Percentiles rank a stretch among this genome's conserved stretches.
Conservation (phyloP, 352 stramenopile genomes). For the Globisporangium cystogenes region DNA sequence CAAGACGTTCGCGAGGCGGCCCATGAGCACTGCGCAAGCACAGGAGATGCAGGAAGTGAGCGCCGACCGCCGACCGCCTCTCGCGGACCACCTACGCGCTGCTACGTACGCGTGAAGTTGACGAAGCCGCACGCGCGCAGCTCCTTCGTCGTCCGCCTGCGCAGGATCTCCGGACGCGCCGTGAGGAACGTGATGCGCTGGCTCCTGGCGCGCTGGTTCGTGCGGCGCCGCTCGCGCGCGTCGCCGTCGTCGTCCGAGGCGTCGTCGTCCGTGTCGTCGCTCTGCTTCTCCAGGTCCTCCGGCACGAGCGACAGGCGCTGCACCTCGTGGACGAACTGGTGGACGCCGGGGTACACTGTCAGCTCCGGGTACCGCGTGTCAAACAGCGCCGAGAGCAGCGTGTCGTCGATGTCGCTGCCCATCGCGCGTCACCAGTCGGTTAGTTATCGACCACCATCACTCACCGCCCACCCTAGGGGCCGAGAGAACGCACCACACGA, state of each 20-base stretch:
- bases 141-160: slow-evolving; percentile 50
- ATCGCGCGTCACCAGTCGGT: no score
- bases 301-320: slow-evolving; percentile 29
- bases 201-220: slow-evolving; percentile 6
- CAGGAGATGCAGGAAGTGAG: not conserved
- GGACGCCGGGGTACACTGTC: slow-evolving; percentile 75
- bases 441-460: not conserved
- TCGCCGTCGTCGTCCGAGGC: slow-evolving; percentile 21
- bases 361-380: slow-evolving; percentile 77
- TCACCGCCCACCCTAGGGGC: no score
- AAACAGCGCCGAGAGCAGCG: slow-evolving; percentile 69
- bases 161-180: slow-evolving; percentile 65
- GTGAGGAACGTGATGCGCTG: slow-evolving; percentile 74
- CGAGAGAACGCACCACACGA: slow-evolving; percentile 64
- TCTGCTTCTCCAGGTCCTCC: slow-evolving; percentile 13
- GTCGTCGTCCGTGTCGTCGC: slow-evolving; percentile 8
- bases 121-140: slow-evolving; percentile 64
- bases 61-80: not conserved
- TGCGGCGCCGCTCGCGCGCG: slow-evolving; percentile 2
- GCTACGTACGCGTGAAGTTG: slow-evolving; percentile 70
- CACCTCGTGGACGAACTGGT: slow-evolving; percentile 79
- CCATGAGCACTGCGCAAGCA: slow-evolving; percentile 57
- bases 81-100: no score
- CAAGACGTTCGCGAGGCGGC: slow-evolving; percentile 53
- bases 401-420: slow-evolving; percentile 77